These are phyloP conservation scores for Aquilaria yunnanensis DNA, from an alignment of 345 rosid species.

Conservation along the genomic window DNA sequence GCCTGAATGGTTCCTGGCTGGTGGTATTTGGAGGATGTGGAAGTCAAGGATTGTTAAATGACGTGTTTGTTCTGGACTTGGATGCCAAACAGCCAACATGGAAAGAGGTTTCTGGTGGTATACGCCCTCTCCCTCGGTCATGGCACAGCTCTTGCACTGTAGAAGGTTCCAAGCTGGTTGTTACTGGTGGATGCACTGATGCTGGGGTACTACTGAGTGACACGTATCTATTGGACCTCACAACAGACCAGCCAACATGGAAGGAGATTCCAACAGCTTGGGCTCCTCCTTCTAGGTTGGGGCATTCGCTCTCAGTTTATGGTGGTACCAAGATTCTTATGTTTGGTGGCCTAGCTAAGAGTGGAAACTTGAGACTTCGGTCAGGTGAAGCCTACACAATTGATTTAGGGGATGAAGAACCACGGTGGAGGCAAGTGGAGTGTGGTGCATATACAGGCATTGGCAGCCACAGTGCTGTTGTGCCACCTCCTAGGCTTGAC, in stretches of 20 bases:
- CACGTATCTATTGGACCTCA: conserved; percentile 73
- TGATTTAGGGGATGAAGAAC: conserved; percentile 65
- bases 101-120: conserved; percentile 75
- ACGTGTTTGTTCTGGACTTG: conserved; percentile 78
- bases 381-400: conserved; percentile 84
- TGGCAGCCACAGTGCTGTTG: conserved; percentile 54
- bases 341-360: conserved; percentile 93
- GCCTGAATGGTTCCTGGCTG: conserved; percentile 74
- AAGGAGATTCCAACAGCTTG: conserved; percentile 74
- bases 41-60: conserved; percentile 81
- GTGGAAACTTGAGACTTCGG: conserved; percentile 73
- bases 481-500: conserved; percentile 88
- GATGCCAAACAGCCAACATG: conserved; percentile 93
- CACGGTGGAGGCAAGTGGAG: conserved; percentile 76
- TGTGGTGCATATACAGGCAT: conserved; percentile 46
- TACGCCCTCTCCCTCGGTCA: conserved; percentile 88
- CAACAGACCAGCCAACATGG: conserved; percentile 69
- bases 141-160: conserved; percentile 95
- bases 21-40: conserved; percentile 94
- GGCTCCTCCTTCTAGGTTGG: conserved; percentile 83
- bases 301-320: conserved; percentile 84
- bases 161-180: conserved; percentile 79
- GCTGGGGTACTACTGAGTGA: conserved; percentile 91
- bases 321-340: conserved; percentile 71
- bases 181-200: conserved; percentile 95